phyloP scores from a whole-genome alignment of 495 filamentous ascomycete genomes.

The Bacidia gigantensis region DNA sequence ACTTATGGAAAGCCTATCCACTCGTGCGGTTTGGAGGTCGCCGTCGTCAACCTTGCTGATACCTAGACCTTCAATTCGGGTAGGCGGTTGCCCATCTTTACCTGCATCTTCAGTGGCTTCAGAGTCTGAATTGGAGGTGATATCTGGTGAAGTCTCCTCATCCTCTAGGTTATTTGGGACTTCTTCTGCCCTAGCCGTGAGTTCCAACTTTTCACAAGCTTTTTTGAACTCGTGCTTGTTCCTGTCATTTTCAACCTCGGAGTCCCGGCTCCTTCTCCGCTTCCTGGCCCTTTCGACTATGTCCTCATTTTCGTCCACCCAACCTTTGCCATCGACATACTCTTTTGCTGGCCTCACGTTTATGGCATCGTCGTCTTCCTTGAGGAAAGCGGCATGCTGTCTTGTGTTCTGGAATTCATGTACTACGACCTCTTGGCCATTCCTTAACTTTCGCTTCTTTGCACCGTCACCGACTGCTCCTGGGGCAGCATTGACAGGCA shows the following conservation, averaged over 20 bases:
- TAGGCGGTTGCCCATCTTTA: conserved; percentile 14
- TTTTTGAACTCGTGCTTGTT: conserved; percentile 1
- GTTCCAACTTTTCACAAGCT: not conserved
- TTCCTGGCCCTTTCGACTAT: conserved; percentile 43
- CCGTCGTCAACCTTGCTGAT: conserved; percentile 1
- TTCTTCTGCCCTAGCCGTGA: not conserved
- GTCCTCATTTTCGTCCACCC: conserved; percentile 69
- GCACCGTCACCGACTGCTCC: conserved; percentile 30
- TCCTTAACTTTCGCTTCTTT: conserved; percentile 38
- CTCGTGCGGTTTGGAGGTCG: not conserved
- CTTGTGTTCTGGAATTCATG: conserved; percentile 71
- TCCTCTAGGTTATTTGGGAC: conserved; percentile 6
- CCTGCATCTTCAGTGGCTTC: conserved; percentile 6
- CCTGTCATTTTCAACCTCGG: conserved; percentile 1
- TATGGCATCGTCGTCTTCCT: conserved; percentile 26
- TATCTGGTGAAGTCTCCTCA: conserved; percentile 15
- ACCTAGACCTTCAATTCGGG: conserved; percentile 4
- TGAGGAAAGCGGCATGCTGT: conserved; percentile 68
- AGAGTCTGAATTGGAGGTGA: conserved; percentile 9
- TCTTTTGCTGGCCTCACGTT: conserved; percentile 32
- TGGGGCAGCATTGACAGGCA: conserved; percentile 38
- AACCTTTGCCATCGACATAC: conserved; percentile 70
- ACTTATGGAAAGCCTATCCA: conserved; percentile 13
- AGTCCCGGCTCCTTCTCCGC: conserved; percentile 3
- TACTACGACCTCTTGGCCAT: conserved; percentile 41